These are phyloP conservation scores for Trypanosoma scelopori DNA, from an alignment of 208 protist species.

Conservation along the genomic window DNA sequence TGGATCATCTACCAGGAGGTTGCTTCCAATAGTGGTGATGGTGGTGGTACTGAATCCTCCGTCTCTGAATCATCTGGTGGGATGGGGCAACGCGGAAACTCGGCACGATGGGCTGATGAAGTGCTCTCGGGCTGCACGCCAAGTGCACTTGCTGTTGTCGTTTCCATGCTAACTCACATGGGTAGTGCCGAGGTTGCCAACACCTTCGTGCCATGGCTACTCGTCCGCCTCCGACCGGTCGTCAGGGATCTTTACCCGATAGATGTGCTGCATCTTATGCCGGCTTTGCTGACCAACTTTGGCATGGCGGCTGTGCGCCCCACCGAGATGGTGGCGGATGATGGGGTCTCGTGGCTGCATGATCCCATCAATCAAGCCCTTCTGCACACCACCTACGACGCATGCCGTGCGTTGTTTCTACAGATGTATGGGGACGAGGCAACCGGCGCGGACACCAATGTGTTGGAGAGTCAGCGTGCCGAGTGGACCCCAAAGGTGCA, in stretches of 20 bases:
- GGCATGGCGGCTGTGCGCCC: neutral
- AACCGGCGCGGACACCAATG: constrained; percentile 3
- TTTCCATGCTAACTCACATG: constrained; percentile 35
- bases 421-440: constrained; percentile 53
- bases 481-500: constrained; percentile 48
- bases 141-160: constrained; percentile 60
- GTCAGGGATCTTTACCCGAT: constrained; percentile 67
- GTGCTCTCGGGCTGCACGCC: constrained; percentile 44
- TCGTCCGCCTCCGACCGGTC: constrained; percentile 36
- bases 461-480: constrained; percentile 20
- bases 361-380: constrained; percentile 21
- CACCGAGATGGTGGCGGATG: neutral
- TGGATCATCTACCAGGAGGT: constrained; percentile 37
- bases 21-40: neutral
- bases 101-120: constrained; percentile 24
- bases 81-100: constrained; percentile 1
- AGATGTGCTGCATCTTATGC: constrained; percentile 65
- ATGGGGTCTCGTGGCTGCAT: constrained; percentile 4
- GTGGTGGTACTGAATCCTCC: neutral
- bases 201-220: constrained; percentile 54
- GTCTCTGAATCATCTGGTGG: neutral
- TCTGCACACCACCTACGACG: constrained; percentile 67
- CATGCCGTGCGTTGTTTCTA: constrained; percentile 65
- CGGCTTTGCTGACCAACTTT: constrained; percentile 39
- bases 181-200: constrained; percentile 12